phyloP scores from a whole-genome alignment of 352 stramenopile species.

The Albugo laibachii region DNA sequence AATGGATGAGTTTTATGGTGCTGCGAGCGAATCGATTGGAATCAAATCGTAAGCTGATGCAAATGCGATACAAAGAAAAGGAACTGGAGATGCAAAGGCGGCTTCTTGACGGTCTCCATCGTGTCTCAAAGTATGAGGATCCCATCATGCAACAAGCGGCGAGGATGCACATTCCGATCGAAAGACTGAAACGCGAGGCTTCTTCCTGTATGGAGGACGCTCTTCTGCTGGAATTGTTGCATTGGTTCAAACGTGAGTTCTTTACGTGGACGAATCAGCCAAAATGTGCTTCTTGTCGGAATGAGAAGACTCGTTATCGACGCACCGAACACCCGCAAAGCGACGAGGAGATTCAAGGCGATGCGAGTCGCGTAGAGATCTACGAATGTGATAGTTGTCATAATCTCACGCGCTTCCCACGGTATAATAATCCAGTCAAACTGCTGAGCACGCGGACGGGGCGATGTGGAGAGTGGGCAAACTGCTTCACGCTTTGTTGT shows the following conservation, averaged over 20 bases:
- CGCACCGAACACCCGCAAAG: constrained; percentile 24
- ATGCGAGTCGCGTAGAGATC: constrained; percentile 70
- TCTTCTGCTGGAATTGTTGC: constrained; percentile 45
- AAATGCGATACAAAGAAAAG: constrained; percentile 22
- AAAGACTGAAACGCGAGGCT: constrained; percentile 15
- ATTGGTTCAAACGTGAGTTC: constrained; percentile 84
- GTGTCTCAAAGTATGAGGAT: constrained; percentile 41
- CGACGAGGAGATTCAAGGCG: constrained; percentile 27
- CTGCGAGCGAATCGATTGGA: neutral
- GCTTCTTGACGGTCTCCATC: constrained; percentile 24
- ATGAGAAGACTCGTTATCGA: constrained; percentile 22
- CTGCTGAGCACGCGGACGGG: constrained; percentile 63
- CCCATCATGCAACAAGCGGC: constrained; percentile 43
- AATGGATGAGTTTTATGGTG: too few relatives aligned
- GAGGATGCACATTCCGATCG: constrained; percentile 39
- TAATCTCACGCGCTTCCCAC: constrained; percentile 59
- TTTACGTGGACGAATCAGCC: constrained; percentile 83
- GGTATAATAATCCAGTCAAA: constrained; percentile 82
- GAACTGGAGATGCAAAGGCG: constrained; percentile 23
- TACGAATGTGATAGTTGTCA: constrained; percentile 52
- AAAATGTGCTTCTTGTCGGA: constrained; percentile 27
- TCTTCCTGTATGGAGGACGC: constrained; percentile 41
- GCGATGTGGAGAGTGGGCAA: constrained; percentile 85
- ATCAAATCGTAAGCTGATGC: constrained; percentile 16
- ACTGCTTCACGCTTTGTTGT: constrained; percentile 84